Percentiles rank a stretch among this genome's conserved stretches.
phyloP scores from a whole-genome alignment of 768 basidiomycete genomes.

The Lentinula sp. region DNA sequence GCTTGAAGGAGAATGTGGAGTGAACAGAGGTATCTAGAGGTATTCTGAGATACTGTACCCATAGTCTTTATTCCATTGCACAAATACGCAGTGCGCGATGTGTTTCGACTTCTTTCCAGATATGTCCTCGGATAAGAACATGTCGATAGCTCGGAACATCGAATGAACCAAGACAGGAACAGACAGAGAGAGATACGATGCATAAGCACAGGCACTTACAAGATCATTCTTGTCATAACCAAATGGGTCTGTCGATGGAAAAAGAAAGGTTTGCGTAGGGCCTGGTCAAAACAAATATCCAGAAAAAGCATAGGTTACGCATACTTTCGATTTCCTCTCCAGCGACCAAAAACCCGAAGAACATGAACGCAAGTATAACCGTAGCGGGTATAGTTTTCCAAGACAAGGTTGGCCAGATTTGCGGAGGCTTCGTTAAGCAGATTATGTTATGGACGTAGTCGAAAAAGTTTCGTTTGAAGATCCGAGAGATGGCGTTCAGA shows the following conservation, averaged over 20 bases:
- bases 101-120: background rate
- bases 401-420: constrained; percentile 27
- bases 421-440: constrained; percentile 28
- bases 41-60: background rate
- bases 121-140: background rate
- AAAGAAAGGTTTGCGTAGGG: background rate
- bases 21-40: background rate
- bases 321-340: constrained; percentile 73
- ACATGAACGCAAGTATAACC: constrained; percentile 42
- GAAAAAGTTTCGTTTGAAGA: background rate
- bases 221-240: constrained; percentile 74
- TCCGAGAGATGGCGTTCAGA: background rate
- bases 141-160: background rate
- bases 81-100: too few relatives aligned
- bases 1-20: background rate
- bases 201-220: constrained; percentile 24
- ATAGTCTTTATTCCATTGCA: background rate
- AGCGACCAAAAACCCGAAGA: constrained; percentile 69
- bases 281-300: background rate
- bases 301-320: constrained; percentile 14
- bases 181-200: background rate
- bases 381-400: constrained; percentile 40
- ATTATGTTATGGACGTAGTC: too few relatives aligned
- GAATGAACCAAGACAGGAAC: background rate
- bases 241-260: constrained; percentile 33